Conservation (phyloP, 2,329 filamentous ascomycete genomes). For the Ceratocystis diversiconidia region DNA sequence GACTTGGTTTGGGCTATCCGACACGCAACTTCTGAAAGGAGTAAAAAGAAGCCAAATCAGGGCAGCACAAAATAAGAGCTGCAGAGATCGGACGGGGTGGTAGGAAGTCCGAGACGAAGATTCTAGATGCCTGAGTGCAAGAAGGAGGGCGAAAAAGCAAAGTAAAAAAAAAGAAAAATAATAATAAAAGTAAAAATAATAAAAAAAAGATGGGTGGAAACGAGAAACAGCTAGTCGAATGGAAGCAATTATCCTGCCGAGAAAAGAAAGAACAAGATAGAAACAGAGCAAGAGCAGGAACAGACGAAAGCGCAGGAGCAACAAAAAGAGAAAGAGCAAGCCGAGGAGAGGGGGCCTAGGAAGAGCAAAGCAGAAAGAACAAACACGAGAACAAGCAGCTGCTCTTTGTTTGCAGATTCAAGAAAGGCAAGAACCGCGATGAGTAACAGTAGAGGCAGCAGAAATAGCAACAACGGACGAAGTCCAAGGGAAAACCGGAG, state of each 20-base stretch:
- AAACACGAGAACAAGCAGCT: neutral
- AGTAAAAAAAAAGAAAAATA: neutral
- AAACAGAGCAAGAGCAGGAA: neutral
- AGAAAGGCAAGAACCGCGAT: neutral
- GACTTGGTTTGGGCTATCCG: no score
- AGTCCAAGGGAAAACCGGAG: neutral
- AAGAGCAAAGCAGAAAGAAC: neutral
- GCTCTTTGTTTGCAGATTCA: neutral
- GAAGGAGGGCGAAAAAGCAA: neutral
- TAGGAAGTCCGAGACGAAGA: neutral
- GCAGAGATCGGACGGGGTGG: neutral
- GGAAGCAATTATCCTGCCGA: neutral
- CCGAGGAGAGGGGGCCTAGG: neutral
- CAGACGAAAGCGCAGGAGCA: neutral
- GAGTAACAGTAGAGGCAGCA: neutral
- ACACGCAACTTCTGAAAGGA: no score
- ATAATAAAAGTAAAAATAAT: slow-evolving; percentile 6
- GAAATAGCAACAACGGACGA: neutral
- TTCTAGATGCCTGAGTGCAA: neutral
- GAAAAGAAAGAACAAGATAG: neutral
- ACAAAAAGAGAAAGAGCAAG: neutral
- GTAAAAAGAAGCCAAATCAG: neutral
- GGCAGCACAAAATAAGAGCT: neutral
- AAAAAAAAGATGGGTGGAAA: neutral
- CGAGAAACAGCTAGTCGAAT: neutral